These are phyloP conservation scores for Chrysoporthe deuterocubensis DNA, from an alignment of 2,329 filamentous ascomycete genomes.

Conservation along the genomic window DNA sequence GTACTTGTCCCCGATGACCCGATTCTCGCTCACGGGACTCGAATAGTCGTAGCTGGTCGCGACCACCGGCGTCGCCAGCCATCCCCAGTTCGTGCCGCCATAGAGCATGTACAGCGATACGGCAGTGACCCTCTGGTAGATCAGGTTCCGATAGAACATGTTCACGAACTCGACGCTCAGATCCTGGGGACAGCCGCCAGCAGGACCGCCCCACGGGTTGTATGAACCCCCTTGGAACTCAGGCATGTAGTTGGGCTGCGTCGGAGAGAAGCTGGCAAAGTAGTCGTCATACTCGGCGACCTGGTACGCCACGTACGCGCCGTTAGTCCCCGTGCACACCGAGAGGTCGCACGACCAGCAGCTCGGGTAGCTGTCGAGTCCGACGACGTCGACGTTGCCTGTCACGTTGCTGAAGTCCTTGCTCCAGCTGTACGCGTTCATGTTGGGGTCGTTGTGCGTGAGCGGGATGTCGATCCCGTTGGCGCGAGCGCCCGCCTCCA, in stretches of 20 bases:
- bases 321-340: constrained; percentile 64
- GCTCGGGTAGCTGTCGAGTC: constrained; percentile 56
- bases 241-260: constrained; percentile 58
- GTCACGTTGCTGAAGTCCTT: constrained; percentile 60
- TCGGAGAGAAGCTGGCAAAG: constrained; percentile 39
- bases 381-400: constrained; percentile 59
- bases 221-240: constrained; percentile 63
- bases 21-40: constrained; percentile 62
- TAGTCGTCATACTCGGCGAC: constrained; percentile 34
- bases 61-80: constrained; percentile 59
- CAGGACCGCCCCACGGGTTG: constrained; percentile 65
- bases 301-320: constrained; percentile 58
- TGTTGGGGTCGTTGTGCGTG: constrained; percentile 63
- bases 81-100: constrained; percentile 68
- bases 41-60: constrained; percentile 68
- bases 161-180: constrained; percentile 65
- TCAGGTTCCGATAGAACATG: constrained; percentile 65
- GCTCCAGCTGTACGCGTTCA: constrained; percentile 62
- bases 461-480: constrained; percentile 63
- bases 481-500: constrained; percentile 56
- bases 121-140: constrained; percentile 62
- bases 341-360: constrained; percentile 68
- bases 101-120: constrained; percentile 69
- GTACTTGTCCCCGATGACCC: constrained; percentile 62
- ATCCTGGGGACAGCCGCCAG: constrained; percentile 57